Percentiles rank a stretch among this genome's conserved stretches.
Evolutionary conservation across 1,284 basidiomycete genomes (phyloP).

Genomic region (Puccinia hordei): DNA sequence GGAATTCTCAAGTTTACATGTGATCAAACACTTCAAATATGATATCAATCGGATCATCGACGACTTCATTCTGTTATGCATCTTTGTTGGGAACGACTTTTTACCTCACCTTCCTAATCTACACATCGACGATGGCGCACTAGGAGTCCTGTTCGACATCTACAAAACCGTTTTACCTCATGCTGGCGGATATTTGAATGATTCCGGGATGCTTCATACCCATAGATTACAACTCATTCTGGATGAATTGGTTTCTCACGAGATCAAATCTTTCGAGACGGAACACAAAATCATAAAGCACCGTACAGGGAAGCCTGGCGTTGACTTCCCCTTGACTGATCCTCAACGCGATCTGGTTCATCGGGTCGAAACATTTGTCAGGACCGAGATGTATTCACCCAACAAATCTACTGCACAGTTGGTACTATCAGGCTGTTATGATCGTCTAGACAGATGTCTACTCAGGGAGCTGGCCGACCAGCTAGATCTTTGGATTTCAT

Average conservation of each 20-base stretch:
- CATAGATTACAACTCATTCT: slow-evolving; percentile 81
- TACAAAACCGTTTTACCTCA: slow-evolving; percentile 57
- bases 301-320: slow-evolving; percentile 56
- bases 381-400: slow-evolving; percentile 50
- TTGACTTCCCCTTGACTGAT: slow-evolving; percentile 54
- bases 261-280: slow-evolving; percentile 83
- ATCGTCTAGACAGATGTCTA: slow-evolving; percentile 68
- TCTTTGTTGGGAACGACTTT: slow-evolving; percentile 58
- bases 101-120: slow-evolving; percentile 59
- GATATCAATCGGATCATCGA: slow-evolving; percentile 59
- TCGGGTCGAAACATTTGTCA: slow-evolving; percentile 72
- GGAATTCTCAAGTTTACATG: slow-evolving; percentile 56
- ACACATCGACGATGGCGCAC: slow-evolving; percentile 59
- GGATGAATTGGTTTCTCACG: slow-evolving; percentile 80
- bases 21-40: slow-evolving; percentile 54
- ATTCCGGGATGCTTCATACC: slow-evolving; percentile 79
- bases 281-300: slow-evolving; percentile 74
- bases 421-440: slow-evolving; percentile 11
- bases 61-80: slow-evolving; percentile 59
- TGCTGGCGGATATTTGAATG: slow-evolving; percentile 85
- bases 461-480: slow-evolving; percentile 74
- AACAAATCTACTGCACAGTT: slow-evolving; percentile 59
- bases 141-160: slow-evolving; percentile 58
- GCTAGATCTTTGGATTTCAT: slow-evolving; percentile 73
- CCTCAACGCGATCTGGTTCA: slow-evolving; percentile 76